Base-by-base conservation (phyloP, 2,329 filamentous ascomycete species). In the Cladosporium sp. region DNA sequence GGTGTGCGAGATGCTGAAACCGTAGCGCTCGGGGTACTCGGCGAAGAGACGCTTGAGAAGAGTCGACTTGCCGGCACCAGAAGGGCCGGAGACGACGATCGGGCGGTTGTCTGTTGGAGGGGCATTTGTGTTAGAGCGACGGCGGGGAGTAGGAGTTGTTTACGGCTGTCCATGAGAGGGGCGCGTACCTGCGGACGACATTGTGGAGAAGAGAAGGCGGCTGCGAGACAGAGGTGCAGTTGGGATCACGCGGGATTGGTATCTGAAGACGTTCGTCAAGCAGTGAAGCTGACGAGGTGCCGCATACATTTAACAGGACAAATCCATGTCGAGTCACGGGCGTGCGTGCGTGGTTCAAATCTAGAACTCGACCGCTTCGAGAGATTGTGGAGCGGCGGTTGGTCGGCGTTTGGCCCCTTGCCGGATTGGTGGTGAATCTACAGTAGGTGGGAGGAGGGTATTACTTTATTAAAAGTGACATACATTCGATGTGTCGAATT, bases 61-160 rank as follows among this genome's bases (percentile, higher is more conserved):
- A 11, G 88, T 92, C 59, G 85, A 86, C 72, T 93, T 93, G 59
- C 88, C 88, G 41, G 88, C 81, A 66, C 88, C 88, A 9, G 82
- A 86, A 54, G 88, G 88, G 50, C 88, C 88, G 42, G 83, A 88
- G 69, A 93, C 85, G 60, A 93, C 83, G 62, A 92, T 76, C 12
- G 86, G 86, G 43, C 39, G 43, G 27, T 56, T 55, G 11, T 55
- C 54, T 53, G 42, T 38, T 29, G 2, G 15, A 27, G 35, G 18
- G 27, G 36, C 2, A 8, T n/a, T 42, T 36, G 40, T 51, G 40
- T 51, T 19, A 54, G 53, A 30, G 51, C 20, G 42, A 48, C 15
- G 43, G 27, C 11, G 43, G 42, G 25, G 33, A 47, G 16, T 43
- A 33, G 33, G 29, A 27, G 19, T 36, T 40, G 18, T 35, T 27